Evolutionary conservation across 202 grass and related monocot species (phyloP), one percentile per base, ranked within the genome.

Genomic region (Digitaria exilis): DNA sequence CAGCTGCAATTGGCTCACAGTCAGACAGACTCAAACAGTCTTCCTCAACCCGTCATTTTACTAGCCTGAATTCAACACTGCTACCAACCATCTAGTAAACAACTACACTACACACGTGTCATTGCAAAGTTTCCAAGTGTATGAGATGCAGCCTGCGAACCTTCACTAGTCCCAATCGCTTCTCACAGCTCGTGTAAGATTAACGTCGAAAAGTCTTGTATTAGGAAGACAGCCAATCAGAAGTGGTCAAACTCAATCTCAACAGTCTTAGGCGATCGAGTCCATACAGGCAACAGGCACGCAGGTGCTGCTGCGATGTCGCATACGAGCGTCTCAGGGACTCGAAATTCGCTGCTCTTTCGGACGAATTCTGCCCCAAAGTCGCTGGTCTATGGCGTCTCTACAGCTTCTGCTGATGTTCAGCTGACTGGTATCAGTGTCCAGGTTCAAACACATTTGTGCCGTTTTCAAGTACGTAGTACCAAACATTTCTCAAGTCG

Each of bases 321-420:
- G 46, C 68, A 7, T 66, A 35, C 35, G 84, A 57, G 84, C 76
- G 76, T 86, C 45, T 13, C 67, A 45, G 16, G 19, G 17, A 25
- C 67, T 79, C 56, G 19, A 73, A 65, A 9, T 31, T 70, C 7
- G 7, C 35, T 55, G 22, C 62, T 7, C 51, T 44, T 85, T 24
- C 24, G 0, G 25, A 50, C 41, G 66, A 50, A 9, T 7, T n/a
- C 26, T 49, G n/a, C 43, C 26, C 26, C 25, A 26, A 85, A 73
- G 45, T 65, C 67, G 72, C 32, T 5, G n/a, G 7, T 30, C 24
- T 10, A 63, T 9, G 32, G 56, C 68, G 34, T 65, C 76, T 31
- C 68, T 74, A 45, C 76, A 80, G 37, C 68, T 11, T 22, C 15
- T 37, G 31, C 13, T 7, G 45, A 24, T 64, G 26, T 32, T 30